Base-by-base conservation (phyloP, 345 rosid genomes). In the Populus simonii region DNA sequence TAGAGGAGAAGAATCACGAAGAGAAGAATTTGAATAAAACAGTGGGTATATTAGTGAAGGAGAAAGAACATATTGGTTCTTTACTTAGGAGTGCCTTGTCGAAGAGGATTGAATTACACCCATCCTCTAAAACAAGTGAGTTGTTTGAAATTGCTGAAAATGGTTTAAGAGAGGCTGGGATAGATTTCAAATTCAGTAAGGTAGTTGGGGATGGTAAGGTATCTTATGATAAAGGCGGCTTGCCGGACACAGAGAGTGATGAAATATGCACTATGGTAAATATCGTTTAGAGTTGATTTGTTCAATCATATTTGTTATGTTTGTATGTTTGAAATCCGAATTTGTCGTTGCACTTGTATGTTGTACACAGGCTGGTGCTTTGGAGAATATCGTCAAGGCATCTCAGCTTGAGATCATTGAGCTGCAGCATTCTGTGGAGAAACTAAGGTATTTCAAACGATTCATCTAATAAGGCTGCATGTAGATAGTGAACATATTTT, bases 351-450 rank as follows among this genome's bases (percentile, higher is more conserved):
- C 51, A 17, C 8, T 71, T 11, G 62, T 70, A 7, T 75, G 69
- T 74, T 77, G 51, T 47, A 76, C 80, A 66, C 86, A 96, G 98
- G 99, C 99, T 69, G 93, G 91, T 82, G 91, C 99, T 72, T 83
- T 94, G 89, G 98, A 96, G 90, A 92, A 91, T 82, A 92, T 96
- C 63, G 91, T 96, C 41, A 92, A 94, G 87, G 88, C 85, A 86
- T 91, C 99, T 66, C 99, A 96, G 83, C 89, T 94, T 67, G 90
- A 96, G 88, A 91, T 96, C 68, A 82, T 90, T 69, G 94, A 90
- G 83, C 86, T 91, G 47, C 91, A 80, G 83, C 98, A 91, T 83
- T 83, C 87, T 29, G 88, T 87, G 75, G 98, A 90, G 73, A 92
- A 90, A 88, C 81, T 95, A 73, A 96, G 98, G 98, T 89, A 85